Base-by-base conservation (phyloP, 352 stramenopile genomes). In the Pythium aquatile region DNA sequence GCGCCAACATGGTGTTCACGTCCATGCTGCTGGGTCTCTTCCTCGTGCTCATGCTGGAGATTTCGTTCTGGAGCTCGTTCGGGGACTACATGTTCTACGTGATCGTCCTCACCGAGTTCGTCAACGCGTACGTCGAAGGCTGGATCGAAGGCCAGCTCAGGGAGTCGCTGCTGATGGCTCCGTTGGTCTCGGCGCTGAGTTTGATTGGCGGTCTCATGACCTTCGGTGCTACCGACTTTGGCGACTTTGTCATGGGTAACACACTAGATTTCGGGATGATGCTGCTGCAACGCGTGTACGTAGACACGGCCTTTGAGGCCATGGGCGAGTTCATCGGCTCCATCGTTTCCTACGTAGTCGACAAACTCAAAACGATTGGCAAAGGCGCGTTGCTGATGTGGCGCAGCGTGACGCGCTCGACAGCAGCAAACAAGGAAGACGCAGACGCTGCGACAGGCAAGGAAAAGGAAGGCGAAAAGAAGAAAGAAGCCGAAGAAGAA, bases 21-120 rank as follows among this genome's bases (percentile, higher is more conserved):
- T 97, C 85, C 28, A 84, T 99, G 37, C 57, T 96, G 11, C 83
- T 98, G 16, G 90, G 84, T 6, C 73, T 99, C 5, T 97, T 99
- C 32, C 81, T 98, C 40, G 88, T 97, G 8, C 70, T 98, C 7
- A 88, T 99, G 72, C 77, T 98, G 16, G 97, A 99, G 72, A 97
- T 98, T 52, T 98, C 93, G 16, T 98, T 98, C 65, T 99, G 96
- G 96, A 81, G 79, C 46, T 79, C 88, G 10, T 99, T 98, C 67
- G 94, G 94, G 14, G 75, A 85, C 54, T 98, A 98, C 73, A 97
- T 99, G 69, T 99, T 97, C 78, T 97, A 97, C 66, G 91, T 98
- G 9, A 98, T 99, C 52, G 80, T 99, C 54, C 77, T 86, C 9
- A 90, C 97, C 54, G 96, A 98, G 61, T 69, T 98, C 14, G 59